phyloP scores from a whole-genome alignment of 208 protist genomes.

The Crithidia fasciculata region DNA sequence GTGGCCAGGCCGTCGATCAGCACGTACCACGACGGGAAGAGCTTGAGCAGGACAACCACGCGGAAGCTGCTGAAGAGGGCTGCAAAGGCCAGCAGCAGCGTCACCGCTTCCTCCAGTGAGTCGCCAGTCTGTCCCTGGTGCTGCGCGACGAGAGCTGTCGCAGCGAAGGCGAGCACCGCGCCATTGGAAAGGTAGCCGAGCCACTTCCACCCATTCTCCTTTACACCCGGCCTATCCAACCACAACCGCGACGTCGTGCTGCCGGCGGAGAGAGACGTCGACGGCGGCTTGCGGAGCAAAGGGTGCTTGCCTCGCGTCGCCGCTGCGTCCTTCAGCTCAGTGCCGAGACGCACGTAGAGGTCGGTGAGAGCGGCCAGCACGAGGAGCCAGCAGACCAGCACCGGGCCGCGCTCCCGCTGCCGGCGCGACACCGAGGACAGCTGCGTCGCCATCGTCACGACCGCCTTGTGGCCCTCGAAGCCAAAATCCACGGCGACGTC shows the following conservation, averaged over 20 bases:
- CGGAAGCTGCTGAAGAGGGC: conserved; percentile 45
- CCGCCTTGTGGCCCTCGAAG: conserved; percentile 50
- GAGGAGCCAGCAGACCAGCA: conserved; percentile 26
- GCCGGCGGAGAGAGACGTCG: not conserved
- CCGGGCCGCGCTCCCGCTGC: conserved; percentile 8
- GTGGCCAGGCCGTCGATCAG: conserved; percentile 54
- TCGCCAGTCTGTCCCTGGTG: conserved; percentile 25
- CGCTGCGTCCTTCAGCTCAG: conserved; percentile 8
- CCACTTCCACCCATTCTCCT: conserved; percentile 42
- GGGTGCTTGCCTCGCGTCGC: conserved; percentile 8
- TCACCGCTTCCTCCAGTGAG: conserved; percentile 42
- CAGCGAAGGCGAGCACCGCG: conserved; percentile 41
- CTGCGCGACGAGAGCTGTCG: conserved; percentile 37
- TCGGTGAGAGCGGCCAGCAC: conserved; percentile 15
- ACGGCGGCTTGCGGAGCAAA: not conserved
- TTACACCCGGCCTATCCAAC: not conserved
- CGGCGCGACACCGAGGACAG: conserved; percentile 21
- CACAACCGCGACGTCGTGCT: conserved; percentile 2
- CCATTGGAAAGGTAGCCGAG: conserved; percentile 52
- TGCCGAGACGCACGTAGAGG: conserved; percentile 15
- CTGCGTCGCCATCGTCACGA: conserved; percentile 40
- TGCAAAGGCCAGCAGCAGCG: conserved; percentile 59
- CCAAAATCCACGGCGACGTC: conserved; percentile 40
- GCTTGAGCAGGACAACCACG: conserved; percentile 48
- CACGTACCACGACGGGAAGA: conserved; percentile 53